A percentile compares a stretch with the other conserved stretches of the same genome.
These are phyloP conservation scores for Ammopiptanthus mongolicus DNA, from an alignment of 306 rosid species.

Conservation along the genomic window DNA sequence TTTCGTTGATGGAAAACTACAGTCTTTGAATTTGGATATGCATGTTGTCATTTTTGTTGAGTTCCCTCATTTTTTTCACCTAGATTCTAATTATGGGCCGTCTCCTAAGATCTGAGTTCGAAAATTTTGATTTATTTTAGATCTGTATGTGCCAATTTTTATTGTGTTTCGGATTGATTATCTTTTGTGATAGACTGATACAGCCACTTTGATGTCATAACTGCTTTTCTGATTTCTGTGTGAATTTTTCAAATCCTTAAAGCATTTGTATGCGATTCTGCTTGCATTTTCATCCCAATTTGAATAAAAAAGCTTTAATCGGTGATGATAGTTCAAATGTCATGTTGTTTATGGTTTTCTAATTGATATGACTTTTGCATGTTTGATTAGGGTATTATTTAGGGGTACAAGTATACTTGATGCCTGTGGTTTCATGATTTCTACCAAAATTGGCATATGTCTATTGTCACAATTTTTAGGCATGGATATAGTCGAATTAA, in stretches of 20 bases:
- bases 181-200: background rate
- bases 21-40: conserved; percentile 23
- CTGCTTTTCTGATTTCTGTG: conserved; percentile 15
- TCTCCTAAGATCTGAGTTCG: conserved; percentile 21
- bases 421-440: conserved; percentile 15
- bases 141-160: background rate
- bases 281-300: conserved; percentile 16
- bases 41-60: conserved; percentile 23
- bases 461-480: background rate
- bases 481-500: background rate
- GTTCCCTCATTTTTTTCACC: background rate
- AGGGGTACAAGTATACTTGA: background rate
- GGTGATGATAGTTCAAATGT: background rate
- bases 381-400: background rate
- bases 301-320: background rate
- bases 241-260: background rate
- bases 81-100: background rate
- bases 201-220: background rate
- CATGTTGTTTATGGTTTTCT: background rate
- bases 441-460: background rate
- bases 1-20: background rate
- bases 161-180: background rate
- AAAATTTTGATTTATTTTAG: background rate
- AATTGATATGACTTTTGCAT: background rate
- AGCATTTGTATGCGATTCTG: conserved; percentile 5